A percentile compares a stretch with the other conserved stretches of the same genome.
Conservation (phyloP, 352 stramenopile genomes). For the Lagenidium sp. region DNA sequence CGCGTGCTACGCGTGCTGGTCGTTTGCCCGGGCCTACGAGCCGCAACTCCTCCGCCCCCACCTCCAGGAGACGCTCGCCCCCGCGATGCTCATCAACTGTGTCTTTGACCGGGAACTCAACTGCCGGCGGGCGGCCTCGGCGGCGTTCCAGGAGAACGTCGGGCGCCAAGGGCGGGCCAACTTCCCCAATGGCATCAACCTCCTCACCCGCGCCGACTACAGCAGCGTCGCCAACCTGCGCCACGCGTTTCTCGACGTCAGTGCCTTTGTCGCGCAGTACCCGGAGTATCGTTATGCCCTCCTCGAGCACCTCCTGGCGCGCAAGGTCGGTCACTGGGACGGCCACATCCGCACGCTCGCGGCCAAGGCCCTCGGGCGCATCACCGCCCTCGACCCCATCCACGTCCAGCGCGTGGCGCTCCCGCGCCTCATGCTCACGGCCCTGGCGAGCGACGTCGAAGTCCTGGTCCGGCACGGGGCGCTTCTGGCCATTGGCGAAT, state of each 20-base stretch:
- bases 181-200: constrained; percentile 95
- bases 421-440: constrained; percentile 70
- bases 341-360: constrained; percentile 85
- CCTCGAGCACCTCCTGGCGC: constrained; percentile 69
- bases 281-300: constrained; percentile 78
- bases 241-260: constrained; percentile 91
- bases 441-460: constrained; percentile 82
- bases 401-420: constrained; percentile 73
- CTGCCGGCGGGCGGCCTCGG: constrained; percentile 95
- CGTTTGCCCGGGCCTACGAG: constrained; percentile 93
- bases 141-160: constrained; percentile 96
- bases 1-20: constrained; percentile 98
- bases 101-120: constrained; percentile 99
- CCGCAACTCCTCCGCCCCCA: constrained; percentile 87
- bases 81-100: constrained; percentile 91
- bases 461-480: constrained; percentile 92
- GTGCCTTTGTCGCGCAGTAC: constrained; percentile 88
- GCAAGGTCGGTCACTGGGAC: constrained; percentile 96
- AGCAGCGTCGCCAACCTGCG: constrained; percentile 91
- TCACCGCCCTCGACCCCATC: constrained; percentile 75
- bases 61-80: constrained; percentile 80
- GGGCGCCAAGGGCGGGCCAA: constrained; percentile 86
- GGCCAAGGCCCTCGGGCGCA: constrained; percentile 74
- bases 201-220: constrained; percentile 96
- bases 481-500: constrained; percentile 85